Base-by-base conservation (phyloP, 2,329 filamentous ascomycete species). In the Arthrobotrys pseudoclavata region DNA sequence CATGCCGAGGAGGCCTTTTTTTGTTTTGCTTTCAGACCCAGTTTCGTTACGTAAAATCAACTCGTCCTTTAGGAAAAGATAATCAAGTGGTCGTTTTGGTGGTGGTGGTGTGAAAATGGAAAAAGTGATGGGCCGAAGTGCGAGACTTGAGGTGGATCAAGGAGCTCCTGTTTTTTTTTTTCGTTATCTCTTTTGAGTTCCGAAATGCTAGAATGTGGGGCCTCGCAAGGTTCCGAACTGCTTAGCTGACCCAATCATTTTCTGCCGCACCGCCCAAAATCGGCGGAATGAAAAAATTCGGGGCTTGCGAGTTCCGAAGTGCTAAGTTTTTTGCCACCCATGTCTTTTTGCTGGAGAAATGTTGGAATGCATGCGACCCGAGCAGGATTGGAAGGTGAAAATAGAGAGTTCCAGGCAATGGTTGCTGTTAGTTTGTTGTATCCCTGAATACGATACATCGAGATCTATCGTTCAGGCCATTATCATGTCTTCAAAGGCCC, bases 161-260 rank as follows among this genome's bases (percentile, higher is more conserved):
- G 55, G 67, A 66, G 69, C 50, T 66, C 69, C 55, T n/a, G 15
- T 63, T 63, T 31, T 42, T 63, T 31, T 42, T 29, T 70, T 26
- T 48, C 22, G 31, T 60, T 60, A 60, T 47, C 64, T 42, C 34
- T n/a, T 74, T 75, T 68, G 62, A 61, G 62, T 75, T 75, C 62
- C 62, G 70, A 69, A 68, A 42, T 69, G 70, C 70, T 61, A 52
- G 66, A 57, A 48, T 26, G 69, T 74, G 69, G 69, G 70, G 42
- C 53, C 62, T 68, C 52, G 47, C 70, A 69, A 45, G 66, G 71
- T 69, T 76, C 71, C 71, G 71, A 76, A 76, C 22, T 69, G 64
- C 71, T 76, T 26, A 57, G 71, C 31, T 60, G 61, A 37, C 34
- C 57, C 45, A 67, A 66, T 67, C 48, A 67, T 42, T 67, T 57